These are phyloP conservation scores for Parmelia sp. DNA, from an alignment of 495 filamentous ascomycete species.

Conservation along the genomic window DNA sequence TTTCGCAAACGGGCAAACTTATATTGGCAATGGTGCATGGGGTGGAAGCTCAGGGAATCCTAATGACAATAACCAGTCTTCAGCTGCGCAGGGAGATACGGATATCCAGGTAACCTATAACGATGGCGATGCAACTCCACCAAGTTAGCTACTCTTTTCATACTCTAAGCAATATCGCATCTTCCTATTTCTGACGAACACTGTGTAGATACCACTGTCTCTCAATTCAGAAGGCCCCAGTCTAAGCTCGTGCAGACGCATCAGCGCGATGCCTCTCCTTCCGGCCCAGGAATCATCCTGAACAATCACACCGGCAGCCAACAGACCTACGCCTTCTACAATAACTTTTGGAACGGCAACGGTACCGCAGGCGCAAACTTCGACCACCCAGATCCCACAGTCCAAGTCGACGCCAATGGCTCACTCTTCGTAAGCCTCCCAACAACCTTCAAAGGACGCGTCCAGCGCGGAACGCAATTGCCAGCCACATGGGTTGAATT, in stretches of 20 bases:
- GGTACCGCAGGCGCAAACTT: neutral
- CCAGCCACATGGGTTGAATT: neutral
- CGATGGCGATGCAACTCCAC: neutral
- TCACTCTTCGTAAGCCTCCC: neutral
- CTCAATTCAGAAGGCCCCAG: neutral
- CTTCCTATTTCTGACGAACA: neutral
- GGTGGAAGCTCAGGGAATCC: neutral
- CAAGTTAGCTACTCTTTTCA: neutral
- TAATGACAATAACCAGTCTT: neutral
- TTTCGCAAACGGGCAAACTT: neutral
- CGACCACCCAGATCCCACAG: neutral
- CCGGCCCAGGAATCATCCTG: neutral
- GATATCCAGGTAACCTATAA: neutral
- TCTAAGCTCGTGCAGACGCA: neutral
- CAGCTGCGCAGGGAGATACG: neutral
- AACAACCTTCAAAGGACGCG: neutral
- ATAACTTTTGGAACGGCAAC: neutral
- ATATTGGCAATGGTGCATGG: neutral
- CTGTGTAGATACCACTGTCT: neutral
- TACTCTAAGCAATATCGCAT: neutral
- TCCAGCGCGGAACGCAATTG: neutral
- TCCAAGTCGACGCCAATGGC: neutral
- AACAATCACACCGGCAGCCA: neutral
- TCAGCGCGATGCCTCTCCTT: neutral
- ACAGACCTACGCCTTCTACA: neutral